Conservation (phyloP, 306 rosid species). For the peach (Prunus persica) region Prunus_persica_NCBIv2 NC_034010.1:21130001-21130500, state of each 20-base stretch:
- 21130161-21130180: neutral
- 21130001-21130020: slow-evolving; percentile 85
- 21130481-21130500: neutral
- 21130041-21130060: slow-evolving; percentile 44
- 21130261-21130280: neutral
- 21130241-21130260: neutral
- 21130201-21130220: neutral
- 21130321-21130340: neutral
- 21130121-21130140: neutral
- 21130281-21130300: neutral
- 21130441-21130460: no score
- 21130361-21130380: neutral
- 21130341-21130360: neutral
- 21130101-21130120: neutral
- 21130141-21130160: neutral
- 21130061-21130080: neutral
- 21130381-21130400: neutral
- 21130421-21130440: no score
- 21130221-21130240: neutral
- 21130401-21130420: neutral
- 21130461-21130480: no score
- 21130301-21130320: neutral
- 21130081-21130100: neutral
- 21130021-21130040: slow-evolving; percentile 84
- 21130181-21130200: neutral